Evolutionary conservation across 768 basidiomycete genomes (phyloP).

Genomic region (Lentinula lateritia): DNA sequence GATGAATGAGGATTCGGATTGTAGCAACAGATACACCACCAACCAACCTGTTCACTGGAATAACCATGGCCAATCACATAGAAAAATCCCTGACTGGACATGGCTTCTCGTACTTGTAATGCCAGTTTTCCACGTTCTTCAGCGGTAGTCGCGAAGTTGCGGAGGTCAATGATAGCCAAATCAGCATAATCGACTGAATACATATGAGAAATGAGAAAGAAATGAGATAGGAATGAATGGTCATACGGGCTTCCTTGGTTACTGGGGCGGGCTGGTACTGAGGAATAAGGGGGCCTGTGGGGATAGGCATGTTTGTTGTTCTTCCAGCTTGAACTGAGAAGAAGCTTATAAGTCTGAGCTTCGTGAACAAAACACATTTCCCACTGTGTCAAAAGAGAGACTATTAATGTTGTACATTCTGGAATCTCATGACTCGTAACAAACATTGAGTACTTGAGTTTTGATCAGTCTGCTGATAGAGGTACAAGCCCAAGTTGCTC

Average conservation of each 20-base stretch:
- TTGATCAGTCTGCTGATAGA: too few species aligned
- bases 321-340: background rate
- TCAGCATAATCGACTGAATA: slow-evolving; percentile 35
- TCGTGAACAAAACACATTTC: too few species aligned
- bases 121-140: slow-evolving; percentile 23
- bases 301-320: slow-evolving; percentile 16
- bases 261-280: slow-evolving; percentile 27
- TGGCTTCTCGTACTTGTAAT: slow-evolving; percentile 25
- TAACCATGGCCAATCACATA: slow-evolving; percentile 47
- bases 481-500: too few species aligned
- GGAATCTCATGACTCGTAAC: too few species aligned
- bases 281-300: slow-evolving; percentile 12
- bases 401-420: too few species aligned
- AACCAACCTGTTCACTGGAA: slow-evolving; percentile 30
- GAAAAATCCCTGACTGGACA: slow-evolving; percentile 32
- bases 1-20: background rate
- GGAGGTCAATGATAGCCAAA: slow-evolving; percentile 32
- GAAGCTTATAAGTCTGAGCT: background rate
- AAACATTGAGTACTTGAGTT: too few species aligned
- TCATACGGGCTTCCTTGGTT: slow-evolving; percentile 26
- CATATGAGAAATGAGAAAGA: background rate
- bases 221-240: too few species aligned
- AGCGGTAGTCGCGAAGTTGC: slow-evolving; percentile 17
- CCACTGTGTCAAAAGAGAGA: too few species aligned
- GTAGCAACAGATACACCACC: background rate